Conservation (phyloP, 345 rosid species). For the Euphorbia pulcherrima region DNA sequence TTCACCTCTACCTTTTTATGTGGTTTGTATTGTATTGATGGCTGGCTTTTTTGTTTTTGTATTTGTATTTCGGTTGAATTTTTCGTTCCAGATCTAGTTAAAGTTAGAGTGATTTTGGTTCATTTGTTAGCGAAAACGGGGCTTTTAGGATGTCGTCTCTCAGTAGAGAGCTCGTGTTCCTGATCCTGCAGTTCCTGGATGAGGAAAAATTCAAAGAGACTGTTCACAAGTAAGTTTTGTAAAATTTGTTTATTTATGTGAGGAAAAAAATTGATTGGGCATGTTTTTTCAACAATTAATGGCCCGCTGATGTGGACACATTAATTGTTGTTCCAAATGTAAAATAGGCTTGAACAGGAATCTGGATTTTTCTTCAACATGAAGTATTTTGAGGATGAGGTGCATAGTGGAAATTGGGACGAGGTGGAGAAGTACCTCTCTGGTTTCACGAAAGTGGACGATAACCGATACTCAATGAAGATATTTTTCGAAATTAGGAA, state of each 20-base stretch:
- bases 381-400: slow-evolving; percentile 99
- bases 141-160: slow-evolving; percentile 78
- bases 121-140: slow-evolving; percentile 34
- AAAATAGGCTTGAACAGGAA: slow-evolving; percentile 90
- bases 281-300: not conserved
- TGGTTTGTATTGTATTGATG: slow-evolving; percentile 16
- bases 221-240: slow-evolving; percentile 72
- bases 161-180: slow-evolving; percentile 97
- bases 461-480: slow-evolving; percentile 96
- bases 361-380: slow-evolving; percentile 98
- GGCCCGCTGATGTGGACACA: slow-evolving; percentile 16
- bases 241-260: not conserved
- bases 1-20: not conserved
- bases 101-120: slow-evolving; percentile 24
- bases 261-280: not conserved
- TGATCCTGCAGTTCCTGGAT: slow-evolving; percentile 97
- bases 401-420: slow-evolving; percentile 95
- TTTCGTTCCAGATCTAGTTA: slow-evolving; percentile 71
- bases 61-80: slow-evolving; percentile 4
- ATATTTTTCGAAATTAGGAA: slow-evolving; percentile 98
- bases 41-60: slow-evolving; percentile 25
- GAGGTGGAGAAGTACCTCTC: slow-evolving; percentile 97
- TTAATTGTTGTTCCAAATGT: slow-evolving; percentile 24
- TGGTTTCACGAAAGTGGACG: slow-evolving; percentile 97
- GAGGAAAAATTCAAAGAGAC: slow-evolving; percentile 99